phyloP scores from a whole-genome alignment of 106 monocot genomes.

The Vanilla planifolia region DNA sequence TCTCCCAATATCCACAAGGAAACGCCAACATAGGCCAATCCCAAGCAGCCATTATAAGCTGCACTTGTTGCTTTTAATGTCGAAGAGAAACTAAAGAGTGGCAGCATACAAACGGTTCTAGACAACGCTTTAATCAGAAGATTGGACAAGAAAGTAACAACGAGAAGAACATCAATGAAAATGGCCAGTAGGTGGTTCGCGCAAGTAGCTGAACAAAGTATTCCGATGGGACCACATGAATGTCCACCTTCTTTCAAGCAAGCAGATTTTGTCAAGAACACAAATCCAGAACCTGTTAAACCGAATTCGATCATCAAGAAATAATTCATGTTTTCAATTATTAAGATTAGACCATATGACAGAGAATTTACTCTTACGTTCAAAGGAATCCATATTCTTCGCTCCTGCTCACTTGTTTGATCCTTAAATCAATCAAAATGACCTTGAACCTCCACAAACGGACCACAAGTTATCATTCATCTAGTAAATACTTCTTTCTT shows the following conservation, averaged over 20 bases:
- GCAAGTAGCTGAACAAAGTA: constrained; percentile 25
- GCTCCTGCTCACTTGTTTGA: not conserved
- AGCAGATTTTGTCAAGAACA: constrained; percentile 1
- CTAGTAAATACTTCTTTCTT: no score
- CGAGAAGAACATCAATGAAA: constrained; percentile 19
- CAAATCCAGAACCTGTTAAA: constrained; percentile 12
- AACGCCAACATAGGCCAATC: constrained; percentile 38
- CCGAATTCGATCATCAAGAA: not conserved
- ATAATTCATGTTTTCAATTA: no score
- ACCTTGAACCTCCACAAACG: no score
- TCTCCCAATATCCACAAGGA: constrained; percentile 34
- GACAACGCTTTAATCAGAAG: constrained; percentile 13
- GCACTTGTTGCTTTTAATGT: constrained; percentile 12
- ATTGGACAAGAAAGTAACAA: constrained; percentile 20
- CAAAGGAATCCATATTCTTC: not conserved
- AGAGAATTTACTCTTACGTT: not conserved
- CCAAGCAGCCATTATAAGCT: constrained; percentile 29
- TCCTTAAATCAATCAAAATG: not conserved
- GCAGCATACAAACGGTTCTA: not conserved
- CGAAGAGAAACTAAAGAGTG: constrained; percentile 14
- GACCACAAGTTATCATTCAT: no score
- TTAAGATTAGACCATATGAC: not conserved
- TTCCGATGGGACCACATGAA: constrained; percentile 10
- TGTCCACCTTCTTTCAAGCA: constrained; percentile 5
- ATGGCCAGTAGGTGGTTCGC: constrained; percentile 33